Evolutionary conservation across 192 early-diverging fungal genomes (phyloP).

Genomic region (Tieghemiomyces parasiticus): DNA sequence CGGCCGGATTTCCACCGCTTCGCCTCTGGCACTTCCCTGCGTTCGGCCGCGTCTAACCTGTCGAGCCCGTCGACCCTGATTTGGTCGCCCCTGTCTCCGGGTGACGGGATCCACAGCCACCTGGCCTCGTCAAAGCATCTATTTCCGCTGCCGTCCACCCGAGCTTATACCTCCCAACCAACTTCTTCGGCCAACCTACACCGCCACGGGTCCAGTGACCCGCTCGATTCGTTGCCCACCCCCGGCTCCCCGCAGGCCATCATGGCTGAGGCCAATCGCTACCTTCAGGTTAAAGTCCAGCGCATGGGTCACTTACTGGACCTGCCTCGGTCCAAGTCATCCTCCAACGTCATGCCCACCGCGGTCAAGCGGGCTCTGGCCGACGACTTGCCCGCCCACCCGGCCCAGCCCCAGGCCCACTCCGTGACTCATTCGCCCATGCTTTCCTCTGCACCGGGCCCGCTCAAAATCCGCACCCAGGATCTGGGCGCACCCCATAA

Average conservation of each 20-base stretch:
- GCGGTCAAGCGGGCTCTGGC: not conserved
- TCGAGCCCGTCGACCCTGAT: conserved; percentile 7
- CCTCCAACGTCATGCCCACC: not conserved
- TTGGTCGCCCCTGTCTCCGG: conserved; percentile 7
- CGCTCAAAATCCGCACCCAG: not conserved
- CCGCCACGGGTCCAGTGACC: too few relatives aligned
- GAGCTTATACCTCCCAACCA: conserved; percentile 16
- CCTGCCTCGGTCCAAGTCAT: conserved; percentile 30
- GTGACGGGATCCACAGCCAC: not conserved
- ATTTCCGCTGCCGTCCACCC: not conserved
- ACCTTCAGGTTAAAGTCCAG: conserved; percentile 77
- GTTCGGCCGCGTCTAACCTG: not conserved
- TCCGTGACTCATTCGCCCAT: too few relatives aligned
- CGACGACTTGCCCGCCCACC: too few relatives aligned
- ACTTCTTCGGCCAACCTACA: conserved; percentile 13
- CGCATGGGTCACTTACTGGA: conserved; percentile 84
- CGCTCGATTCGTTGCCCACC: too few relatives aligned
- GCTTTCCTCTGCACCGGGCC: too few relatives aligned
- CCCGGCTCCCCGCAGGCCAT: conserved; percentile 19
- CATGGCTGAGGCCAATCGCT: conserved; percentile 59
- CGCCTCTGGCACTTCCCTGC: not conserved
- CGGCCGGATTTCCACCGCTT: not conserved
- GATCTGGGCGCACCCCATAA: not conserved
- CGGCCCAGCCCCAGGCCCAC: too few relatives aligned
- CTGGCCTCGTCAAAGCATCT: not conserved